These are phyloP conservation scores for Globisporangium recalcitrans DNA, from an alignment of 352 stramenopile genomes.

Conservation along the genomic window DNA sequence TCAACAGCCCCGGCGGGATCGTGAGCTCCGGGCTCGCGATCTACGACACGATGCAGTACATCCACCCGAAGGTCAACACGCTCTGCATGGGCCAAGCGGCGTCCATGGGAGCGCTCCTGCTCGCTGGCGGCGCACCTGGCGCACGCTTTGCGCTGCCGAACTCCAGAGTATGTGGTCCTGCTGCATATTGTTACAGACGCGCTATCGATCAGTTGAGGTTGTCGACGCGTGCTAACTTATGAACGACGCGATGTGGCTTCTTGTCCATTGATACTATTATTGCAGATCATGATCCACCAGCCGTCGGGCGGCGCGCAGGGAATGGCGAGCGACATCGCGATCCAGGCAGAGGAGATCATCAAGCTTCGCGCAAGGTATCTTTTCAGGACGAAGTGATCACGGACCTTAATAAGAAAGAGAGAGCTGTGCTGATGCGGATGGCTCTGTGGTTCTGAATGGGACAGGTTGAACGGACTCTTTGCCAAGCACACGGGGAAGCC, in stretches of 20 bases:
- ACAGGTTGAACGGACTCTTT: conserved; percentile 73
- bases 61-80: conserved; percentile 95
- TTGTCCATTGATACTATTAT: too few relatives aligned
- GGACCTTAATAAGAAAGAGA: too few relatives aligned
- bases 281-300: conserved; percentile 97
- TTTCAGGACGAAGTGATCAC: too few relatives aligned
- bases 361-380: conserved; percentile 71
- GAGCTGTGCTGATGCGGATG: conserved; percentile 15
- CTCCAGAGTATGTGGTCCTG: conserved; percentile 80
- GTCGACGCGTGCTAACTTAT: neutral
- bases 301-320: conserved; percentile 94
- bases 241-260: neutral
- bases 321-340: conserved; percentile 98
- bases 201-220: conserved; percentile 1
- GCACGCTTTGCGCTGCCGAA: conserved; percentile 92
- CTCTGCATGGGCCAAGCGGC: conserved; percentile 96
- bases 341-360: conserved; percentile 98
- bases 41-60: conserved; percentile 98
- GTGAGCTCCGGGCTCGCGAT: conserved; percentile 97
- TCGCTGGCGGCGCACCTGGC: conserved; percentile 89
- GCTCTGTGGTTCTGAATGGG: neutral
- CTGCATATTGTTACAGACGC: neutral
- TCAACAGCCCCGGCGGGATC: conserved; percentile 96
- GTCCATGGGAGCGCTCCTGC: conserved; percentile 95
- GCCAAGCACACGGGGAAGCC: conserved; percentile 68